Base-by-base conservation (phyloP, 192 early-diverging fungal genomes). In the Dissophora globulifera region DNA sequence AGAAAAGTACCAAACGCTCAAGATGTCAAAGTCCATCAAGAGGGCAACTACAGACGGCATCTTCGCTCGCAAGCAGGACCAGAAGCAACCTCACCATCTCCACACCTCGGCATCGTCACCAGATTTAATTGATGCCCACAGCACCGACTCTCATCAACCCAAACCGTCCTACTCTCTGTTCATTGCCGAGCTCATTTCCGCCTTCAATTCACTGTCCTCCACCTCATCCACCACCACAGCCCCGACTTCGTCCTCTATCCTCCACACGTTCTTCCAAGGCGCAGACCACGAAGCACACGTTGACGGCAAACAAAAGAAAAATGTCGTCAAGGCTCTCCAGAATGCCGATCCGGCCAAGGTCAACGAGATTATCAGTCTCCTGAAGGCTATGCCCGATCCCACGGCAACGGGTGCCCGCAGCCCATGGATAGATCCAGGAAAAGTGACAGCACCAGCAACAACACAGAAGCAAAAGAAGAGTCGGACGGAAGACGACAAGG, bases 351-450 rank as follows among this genome's bases (percentile, higher is more conserved):
- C 72, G 13, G 58, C 50, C 0, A 50, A 76, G 20, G 63, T 76
- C 17, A 76, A 76, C 26, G 63, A 76, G 46, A 31, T 76, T 1
- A 76, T 76, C 19, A 9, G 50, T 16, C 20, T 76, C 1, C 33
- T 76, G 38, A 76, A 76, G 23, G 72, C 72, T 31, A 76, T 76
- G 72, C 72, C 72, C 2, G 72, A 76, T 23, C 72, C 72, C 22
- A 43, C 72, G 17, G 9, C 46, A 40, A 35, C 17, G 15, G 13
- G n/a, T n/a, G n/a, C 35, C 13, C 35, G 35, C 35, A 38, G 35
- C 35, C n/a, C n/a, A n/a, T n/a, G n/a, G 7, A 51, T 12, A 51
- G 7, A 22, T 12, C 11, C 22, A 8, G 50, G 8, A 51, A 6
- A 22, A 11, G 8, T 29, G 17, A 12, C 52, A 3, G n/a, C 52